Evolutionary conservation across 106 monocot species (phyloP).

Genomic region (Platanthera guangdongensis): DNA sequence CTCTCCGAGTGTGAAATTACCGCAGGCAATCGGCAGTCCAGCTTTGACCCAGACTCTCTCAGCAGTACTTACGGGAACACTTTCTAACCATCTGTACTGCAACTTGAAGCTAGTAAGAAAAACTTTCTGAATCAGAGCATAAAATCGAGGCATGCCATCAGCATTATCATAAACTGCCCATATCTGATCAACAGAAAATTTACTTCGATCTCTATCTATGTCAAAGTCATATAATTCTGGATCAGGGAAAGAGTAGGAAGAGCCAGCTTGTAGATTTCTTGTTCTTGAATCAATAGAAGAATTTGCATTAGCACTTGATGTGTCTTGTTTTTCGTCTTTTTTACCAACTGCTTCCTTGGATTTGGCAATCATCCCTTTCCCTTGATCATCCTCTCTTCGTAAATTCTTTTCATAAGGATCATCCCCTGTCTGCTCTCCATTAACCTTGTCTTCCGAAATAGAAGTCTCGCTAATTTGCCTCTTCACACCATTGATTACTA

Average conservation of each 20-base stretch:
- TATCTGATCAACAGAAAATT: slow-evolving; percentile 41
- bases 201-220: slow-evolving; percentile 18
- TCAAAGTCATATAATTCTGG: slow-evolving; percentile 79
- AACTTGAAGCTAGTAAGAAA: slow-evolving; percentile 15
- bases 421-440: slow-evolving; percentile 10
- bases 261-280: not conserved
- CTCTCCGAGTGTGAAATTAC: slow-evolving; percentile 34
- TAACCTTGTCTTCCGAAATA: not conserved
- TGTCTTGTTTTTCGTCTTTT: not conserved
- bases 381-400: slow-evolving; percentile 6
- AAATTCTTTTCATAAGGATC: not conserved
- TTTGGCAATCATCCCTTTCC: not conserved
- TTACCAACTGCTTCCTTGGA: not conserved
- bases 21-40: slow-evolving; percentile 37
- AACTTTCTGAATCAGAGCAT: slow-evolving; percentile 37
- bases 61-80: slow-evolving; percentile 10
- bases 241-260: slow-evolving; percentile 40
- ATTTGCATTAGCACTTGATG: slow-evolving; percentile 7
- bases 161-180: slow-evolving; percentile 61
- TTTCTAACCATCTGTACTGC: slow-evolving; percentile 40
- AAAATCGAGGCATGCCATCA: slow-evolving; percentile 71
- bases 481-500: slow-evolving; percentile 7
- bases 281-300: slow-evolving; percentile 2
- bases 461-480: not conserved
- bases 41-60: slow-evolving; percentile 24